Base-by-base conservation (phyloP, 805 yeast species). In the Cyberlindnera meyerae region DNA sequence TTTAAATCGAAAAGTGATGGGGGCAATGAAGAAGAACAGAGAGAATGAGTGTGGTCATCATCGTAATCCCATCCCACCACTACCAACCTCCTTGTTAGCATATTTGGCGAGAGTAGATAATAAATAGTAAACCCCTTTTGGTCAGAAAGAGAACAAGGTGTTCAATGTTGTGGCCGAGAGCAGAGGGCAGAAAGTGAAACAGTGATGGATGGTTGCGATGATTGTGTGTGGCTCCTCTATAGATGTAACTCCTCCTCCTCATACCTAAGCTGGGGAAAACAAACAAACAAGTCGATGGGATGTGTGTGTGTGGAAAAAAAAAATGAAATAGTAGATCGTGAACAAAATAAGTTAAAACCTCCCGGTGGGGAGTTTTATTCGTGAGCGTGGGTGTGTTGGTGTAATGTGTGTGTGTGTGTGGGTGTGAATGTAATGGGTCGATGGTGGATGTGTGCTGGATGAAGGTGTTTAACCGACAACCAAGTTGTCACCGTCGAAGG, bases 401-500 rank as follows among this genome's bases (percentile, higher is more conserved):
- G 29, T 27, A 36, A 30, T 37, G 31, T 37, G 27, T 31, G 29
- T 29, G n/a, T 11, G 6, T 21, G 24, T 21, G 11, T 21, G 24
- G 8, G 24, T 31, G 8, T 18, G 36, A 33, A 33, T 33, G 36
- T 33, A 27, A n/a, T n/a, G n/a, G n/a, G n/a, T n/a, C n/a, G n/a
- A n/a, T n/a, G n/a, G n/a, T n/a, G 22, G 9, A 20, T 20, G 26
- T 20, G 28, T 13, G 5, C 14, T 14, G 13, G 16, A 24, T 2
- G 16, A 9, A 16, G 8, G 4, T 26, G 13, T 24, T 44, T 81
- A 93, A 81, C 98, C 98, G 58, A 84, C 80, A 55, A 88, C 76
- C 55, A 93, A 67, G 62, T 84, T 82, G 49, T 86, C 87, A 61
- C 84, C 94, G 38, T 71, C 80, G 62, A 93, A 84, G 54, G 79